Evolutionary conservation across 176 grass and related monocot species (phyloP).

Genomic region (Aegilops longissima): DNA sequence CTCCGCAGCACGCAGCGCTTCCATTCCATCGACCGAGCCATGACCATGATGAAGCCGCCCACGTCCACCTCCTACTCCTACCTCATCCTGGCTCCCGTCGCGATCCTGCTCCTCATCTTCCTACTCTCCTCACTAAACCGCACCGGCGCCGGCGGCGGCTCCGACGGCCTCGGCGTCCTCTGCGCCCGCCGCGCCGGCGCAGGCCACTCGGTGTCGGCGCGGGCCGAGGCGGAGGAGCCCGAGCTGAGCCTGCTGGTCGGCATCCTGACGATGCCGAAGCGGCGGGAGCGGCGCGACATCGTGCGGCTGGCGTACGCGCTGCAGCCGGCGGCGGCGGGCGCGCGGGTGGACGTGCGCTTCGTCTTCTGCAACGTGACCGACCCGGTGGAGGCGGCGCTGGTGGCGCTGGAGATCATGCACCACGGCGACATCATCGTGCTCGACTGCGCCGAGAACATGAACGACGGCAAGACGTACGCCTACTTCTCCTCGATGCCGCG

Average conservation of each 20-base stretch:
- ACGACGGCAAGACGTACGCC: constrained; percentile 78
- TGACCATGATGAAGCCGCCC: constrained; percentile 23
- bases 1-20: background rate
- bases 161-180: constrained; percentile 23
- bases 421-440: constrained; percentile 61
- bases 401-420: constrained; percentile 43
- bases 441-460: constrained; percentile 75
- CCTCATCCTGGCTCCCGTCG: constrained; percentile 32
- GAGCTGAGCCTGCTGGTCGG: constrained; percentile 68
- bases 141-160: background rate
- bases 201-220: background rate
- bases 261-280: constrained; percentile 47
- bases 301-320: constrained; percentile 68
- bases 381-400: constrained; percentile 46
- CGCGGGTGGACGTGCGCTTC: constrained; percentile 69
- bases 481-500: constrained; percentile 50
- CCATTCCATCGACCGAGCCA: background rate
- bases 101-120: constrained; percentile 29
- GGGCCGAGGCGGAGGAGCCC: background rate
- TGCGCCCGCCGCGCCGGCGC: constrained; percentile 1
- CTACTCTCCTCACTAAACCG: constrained; percentile 1
- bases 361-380: constrained; percentile 67
- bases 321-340: constrained; percentile 13
- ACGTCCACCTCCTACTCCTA: constrained; percentile 28
- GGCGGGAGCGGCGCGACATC: constrained; percentile 59